phyloP scores from a whole-genome alignment of 2,329 filamentous ascomycete genomes.

The Akanthomyces muscarius region DNA sequence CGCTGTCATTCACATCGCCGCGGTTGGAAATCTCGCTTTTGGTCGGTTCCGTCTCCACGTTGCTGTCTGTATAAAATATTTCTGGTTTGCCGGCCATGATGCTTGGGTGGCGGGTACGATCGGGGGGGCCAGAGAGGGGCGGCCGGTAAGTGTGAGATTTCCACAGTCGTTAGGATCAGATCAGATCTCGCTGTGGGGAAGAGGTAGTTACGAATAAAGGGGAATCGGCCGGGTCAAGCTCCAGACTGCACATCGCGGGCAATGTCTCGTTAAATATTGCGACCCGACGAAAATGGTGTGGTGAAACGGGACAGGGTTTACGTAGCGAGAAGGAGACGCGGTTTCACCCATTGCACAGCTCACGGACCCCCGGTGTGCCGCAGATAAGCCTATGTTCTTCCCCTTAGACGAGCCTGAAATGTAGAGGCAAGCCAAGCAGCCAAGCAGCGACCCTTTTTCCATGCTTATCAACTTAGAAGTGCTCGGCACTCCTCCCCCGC shows the following conservation, averaged over 20 bases:
- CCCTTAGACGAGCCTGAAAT: neutral
- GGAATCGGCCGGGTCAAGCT: neutral
- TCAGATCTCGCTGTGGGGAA: neutral
- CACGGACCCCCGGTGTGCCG: conserved; percentile 2
- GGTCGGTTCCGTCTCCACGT: neutral
- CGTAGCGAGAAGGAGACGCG: neutral
- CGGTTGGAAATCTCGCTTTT: neutral
- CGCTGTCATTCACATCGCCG: conserved; percentile 4
- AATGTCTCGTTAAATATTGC: neutral
- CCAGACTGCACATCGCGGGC: neutral
- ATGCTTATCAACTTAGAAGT: neutral
- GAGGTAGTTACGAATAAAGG: neutral
- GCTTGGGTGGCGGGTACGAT: neutral
- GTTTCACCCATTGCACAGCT: neutral
- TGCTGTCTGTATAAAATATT: neutral
- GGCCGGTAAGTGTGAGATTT: too few relatives aligned
- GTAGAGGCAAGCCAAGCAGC: neutral
- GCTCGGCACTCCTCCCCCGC: neutral
- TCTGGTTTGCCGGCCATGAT: neutral
- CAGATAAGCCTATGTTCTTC: neutral
- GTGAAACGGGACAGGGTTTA: neutral
- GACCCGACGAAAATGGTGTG: neutral
- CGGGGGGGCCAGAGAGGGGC: too few relatives aligned
- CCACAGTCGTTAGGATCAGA: neutral
- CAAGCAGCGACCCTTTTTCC: neutral